phyloP scores from a whole-genome alignment of 2,329 filamentous ascomycete genomes.

The Apiospora kogelbergensis region DNA sequence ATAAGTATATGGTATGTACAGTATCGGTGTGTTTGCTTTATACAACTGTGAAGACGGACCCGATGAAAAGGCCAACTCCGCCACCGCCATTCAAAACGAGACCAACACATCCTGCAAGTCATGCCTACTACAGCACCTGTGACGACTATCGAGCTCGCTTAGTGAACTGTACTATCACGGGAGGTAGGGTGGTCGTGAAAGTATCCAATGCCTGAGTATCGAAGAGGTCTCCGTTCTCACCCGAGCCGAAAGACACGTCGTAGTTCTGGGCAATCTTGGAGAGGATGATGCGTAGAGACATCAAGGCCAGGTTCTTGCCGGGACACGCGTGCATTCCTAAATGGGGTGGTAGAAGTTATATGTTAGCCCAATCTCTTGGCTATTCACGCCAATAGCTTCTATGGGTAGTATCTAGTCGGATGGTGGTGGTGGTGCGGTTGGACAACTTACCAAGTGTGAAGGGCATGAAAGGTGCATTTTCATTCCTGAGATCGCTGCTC shows the following conservation, averaged over 20 bases:
- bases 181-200: slow-evolving; percentile 18
- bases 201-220: slow-evolving; percentile 20
- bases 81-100: not conserved
- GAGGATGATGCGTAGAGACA: slow-evolving; percentile 20
- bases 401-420: not conserved
- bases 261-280: slow-evolving; percentile 18
- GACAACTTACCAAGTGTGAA: slow-evolving; percentile 21
- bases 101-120: not conserved
- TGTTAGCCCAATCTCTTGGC: not conserved
- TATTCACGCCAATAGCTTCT: too few species aligned
- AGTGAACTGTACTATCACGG: slow-evolving; percentile 19
- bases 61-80: not conserved
- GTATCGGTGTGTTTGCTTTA: too few species aligned
- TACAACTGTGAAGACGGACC: not conserved
- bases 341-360: not conserved
- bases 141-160: not conserved
- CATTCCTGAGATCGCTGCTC: slow-evolving; percentile 21
- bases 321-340: slow-evolving; percentile 15
- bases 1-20: not conserved
- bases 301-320: slow-evolving; percentile 24
- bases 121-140: not conserved
- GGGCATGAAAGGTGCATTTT: slow-evolving; percentile 22
- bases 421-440: not conserved
- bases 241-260: slow-evolving; percentile 23
- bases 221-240: slow-evolving; percentile 22